Evolutionary conservation across 1,284 basidiomycete genomes (phyloP).

Genomic region (Sanghuangporus sanghuang): DNA sequence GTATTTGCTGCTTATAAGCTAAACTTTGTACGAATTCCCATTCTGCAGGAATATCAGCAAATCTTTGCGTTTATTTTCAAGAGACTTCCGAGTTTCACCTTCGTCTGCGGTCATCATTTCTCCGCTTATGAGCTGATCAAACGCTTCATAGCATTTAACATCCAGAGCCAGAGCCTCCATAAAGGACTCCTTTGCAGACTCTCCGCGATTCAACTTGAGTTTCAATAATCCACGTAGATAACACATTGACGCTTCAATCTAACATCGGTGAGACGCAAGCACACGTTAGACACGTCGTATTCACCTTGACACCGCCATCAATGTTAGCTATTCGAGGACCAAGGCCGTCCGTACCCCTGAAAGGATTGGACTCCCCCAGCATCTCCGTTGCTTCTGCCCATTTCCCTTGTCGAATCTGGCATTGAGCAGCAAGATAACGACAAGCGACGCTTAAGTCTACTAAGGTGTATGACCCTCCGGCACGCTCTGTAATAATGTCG

Average conservation of each 20-base stretch:
- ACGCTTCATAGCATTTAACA: conserved; percentile 97
- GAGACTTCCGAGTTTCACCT: conserved; percentile 44
- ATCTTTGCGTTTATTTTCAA: conserved; percentile 1
- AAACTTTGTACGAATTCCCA: conserved; percentile 93
- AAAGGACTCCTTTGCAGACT: conserved; percentile 88
- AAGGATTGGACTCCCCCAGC: conserved; percentile 89
- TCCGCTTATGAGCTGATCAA: conserved; percentile 84
- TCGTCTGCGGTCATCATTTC: conserved; percentile 93
- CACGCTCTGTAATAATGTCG: conserved; percentile 54
- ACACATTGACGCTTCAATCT: conserved; percentile 96
- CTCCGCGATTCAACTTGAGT: conserved; percentile 86
- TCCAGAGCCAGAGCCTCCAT: conserved; percentile 93
- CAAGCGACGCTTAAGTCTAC: conserved; percentile 92
- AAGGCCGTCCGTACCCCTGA: conserved; percentile 52
- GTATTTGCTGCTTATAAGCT: conserved; percentile 77
- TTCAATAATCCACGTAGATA: conserved; percentile 90
- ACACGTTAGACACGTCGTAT: conserved; percentile 7
- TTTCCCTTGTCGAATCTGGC: conserved; percentile 89
- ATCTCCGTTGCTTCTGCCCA: conserved; percentile 92
- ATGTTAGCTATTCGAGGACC: conserved; percentile 68
- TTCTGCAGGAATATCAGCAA: conserved; percentile 47
- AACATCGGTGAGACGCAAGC: conserved; percentile 12
- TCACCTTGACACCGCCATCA: conserved; percentile 84
- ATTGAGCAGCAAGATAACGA: conserved; percentile 91
- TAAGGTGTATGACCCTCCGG: conserved; percentile 65